Base-by-base conservation (phyloP, 768 basidiomycete species). In the Tephrocybe sp. region DNA sequence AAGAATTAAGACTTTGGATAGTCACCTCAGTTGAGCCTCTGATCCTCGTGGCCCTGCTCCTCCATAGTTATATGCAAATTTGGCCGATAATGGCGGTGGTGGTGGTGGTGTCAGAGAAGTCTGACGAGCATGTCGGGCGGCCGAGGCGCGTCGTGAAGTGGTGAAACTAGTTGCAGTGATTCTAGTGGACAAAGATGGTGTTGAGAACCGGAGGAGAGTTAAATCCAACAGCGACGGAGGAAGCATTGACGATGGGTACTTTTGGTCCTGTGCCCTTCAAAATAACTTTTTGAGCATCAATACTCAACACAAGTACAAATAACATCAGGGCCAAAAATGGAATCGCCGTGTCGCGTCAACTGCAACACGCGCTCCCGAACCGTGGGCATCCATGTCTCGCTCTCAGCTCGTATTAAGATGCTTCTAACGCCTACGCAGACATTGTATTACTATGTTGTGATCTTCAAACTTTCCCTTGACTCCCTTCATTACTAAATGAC, bases 141-240 rank as follows among this genome's bases (percentile, higher is more conserved):
- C 43, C 12, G 50, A 48, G 10, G 45, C 43, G 19, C 47, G 49
- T 36, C 52, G 47, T 15, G 48, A 31, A 50, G 34, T 55, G 49
- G 25, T 50, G 37, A 12, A 42, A 42, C 25, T 42, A 18, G 3
- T 38, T 19, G 33, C 33, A 4, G 33, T 34, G 33, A n/a, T 34
- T 15, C 36, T 31, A 31, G 8, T 10, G 41, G 11, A 16, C 41
- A 15, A 23, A 33, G 55, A 46, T 11, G 54, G 45, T 3, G 56
- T 33, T 13, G 57, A 45, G 3, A 64, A 45, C 12, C 65, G 66
- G 29, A 61, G 34, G 2, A 64, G 50, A 16, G 66, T 62, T 18
- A 67, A 49, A 23, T 67, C 66, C 42, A 66, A 47, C 19, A 67
- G 40, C 23, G 62, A 57, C 15, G 64, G 59, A 15, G 64, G 66